These are phyloP conservation scores for Pseudodiploospora longispora DNA, from an alignment of 2,329 filamentous ascomycete species.

Conservation along the genomic window DNA sequence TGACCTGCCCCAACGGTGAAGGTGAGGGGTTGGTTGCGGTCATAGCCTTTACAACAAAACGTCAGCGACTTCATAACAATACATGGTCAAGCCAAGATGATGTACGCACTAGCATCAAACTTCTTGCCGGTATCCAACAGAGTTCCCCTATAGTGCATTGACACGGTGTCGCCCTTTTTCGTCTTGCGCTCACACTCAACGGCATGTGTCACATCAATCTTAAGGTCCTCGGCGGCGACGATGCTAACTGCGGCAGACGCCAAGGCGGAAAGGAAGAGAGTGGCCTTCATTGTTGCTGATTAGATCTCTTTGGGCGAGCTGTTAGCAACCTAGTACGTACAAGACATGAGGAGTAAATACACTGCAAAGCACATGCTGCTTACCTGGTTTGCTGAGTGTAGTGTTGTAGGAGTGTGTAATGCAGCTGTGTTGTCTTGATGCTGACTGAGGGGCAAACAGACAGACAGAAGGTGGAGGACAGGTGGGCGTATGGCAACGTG, in stretches of 20 bases:
- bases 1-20: slow-evolving; percentile 74
- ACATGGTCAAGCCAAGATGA: slow-evolving; percentile 6
- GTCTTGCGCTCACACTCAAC: slow-evolving; percentile 77
- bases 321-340: not conserved
- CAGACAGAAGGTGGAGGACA: no score
- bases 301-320: not conserved
- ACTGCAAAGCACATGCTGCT: no score
- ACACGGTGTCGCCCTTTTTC: slow-evolving; percentile 65
- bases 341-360: no score
- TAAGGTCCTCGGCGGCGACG: slow-evolving; percentile 53
- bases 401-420: no score
- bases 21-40: slow-evolving; percentile 64
- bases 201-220: slow-evolving; percentile 66
- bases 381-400: no score
- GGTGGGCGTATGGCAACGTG: no score
- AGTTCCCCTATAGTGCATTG: slow-evolving; percentile 84
- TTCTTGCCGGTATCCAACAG: slow-evolving; percentile 63
- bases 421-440: no score
- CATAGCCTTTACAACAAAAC: slow-evolving; percentile 47
- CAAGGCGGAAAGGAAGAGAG: slow-evolving; percentile 41
- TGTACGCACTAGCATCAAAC: slow-evolving; percentile 64
- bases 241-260: slow-evolving; percentile 42
- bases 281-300: slow-evolving; percentile 37
- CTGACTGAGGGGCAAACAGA: no score
- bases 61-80: slow-evolving; percentile 7